These are phyloP conservation scores for Chaetomiaceae sp. DNA, from an alignment of 2,329 filamentous ascomycete genomes.

Conservation along the genomic window DNA sequence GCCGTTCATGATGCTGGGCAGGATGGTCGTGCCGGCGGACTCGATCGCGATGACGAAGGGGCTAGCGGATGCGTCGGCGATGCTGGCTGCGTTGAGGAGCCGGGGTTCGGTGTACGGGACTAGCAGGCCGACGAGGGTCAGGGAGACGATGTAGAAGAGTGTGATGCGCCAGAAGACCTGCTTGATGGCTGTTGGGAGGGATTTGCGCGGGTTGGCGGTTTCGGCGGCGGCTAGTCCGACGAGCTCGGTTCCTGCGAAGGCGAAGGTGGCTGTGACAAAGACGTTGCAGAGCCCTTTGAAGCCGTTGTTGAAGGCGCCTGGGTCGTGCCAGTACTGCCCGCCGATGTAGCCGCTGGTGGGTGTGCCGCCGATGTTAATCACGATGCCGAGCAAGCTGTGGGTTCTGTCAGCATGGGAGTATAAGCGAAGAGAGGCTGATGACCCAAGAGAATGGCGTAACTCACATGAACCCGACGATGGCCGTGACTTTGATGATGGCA, in stretches of 20 bases:
- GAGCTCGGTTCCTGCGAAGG: constrained; percentile 67
- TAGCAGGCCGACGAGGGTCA: constrained; percentile 47
- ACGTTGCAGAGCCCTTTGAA: constrained; percentile 69
- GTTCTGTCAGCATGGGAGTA: constrained; percentile 4
- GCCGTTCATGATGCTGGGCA: constrained; percentile 53
- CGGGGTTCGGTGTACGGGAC: constrained; percentile 40
- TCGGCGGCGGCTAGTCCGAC: constrained; percentile 72
- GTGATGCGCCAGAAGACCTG: constrained; percentile 61
- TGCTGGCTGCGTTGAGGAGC: constrained; percentile 43
- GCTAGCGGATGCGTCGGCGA: constrained; percentile 40
- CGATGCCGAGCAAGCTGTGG: constrained; percentile 23
- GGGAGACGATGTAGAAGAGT: constrained; percentile 48
- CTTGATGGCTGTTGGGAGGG: constrained; percentile 76
- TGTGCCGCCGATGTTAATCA: constrained; percentile 45
- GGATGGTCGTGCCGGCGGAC: constrained; percentile 45
- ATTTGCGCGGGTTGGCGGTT: constrained; percentile 61
- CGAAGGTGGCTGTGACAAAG: constrained; percentile 67
- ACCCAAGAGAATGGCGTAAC: neutral
- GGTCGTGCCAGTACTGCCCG: constrained; percentile 43
- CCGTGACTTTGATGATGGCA: constrained; percentile 49
- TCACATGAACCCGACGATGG: constrained; percentile 30
- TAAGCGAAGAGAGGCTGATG: too few species aligned
- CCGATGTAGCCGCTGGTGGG: constrained; percentile 48
- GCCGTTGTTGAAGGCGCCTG: constrained; percentile 60
- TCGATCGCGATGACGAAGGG: constrained; percentile 55